Evolutionary conservation across 148 eudicot genomes (phyloP), one percentile per base, ranked within the genome.

Genomic region (Salicornia ramosissima): DNA sequence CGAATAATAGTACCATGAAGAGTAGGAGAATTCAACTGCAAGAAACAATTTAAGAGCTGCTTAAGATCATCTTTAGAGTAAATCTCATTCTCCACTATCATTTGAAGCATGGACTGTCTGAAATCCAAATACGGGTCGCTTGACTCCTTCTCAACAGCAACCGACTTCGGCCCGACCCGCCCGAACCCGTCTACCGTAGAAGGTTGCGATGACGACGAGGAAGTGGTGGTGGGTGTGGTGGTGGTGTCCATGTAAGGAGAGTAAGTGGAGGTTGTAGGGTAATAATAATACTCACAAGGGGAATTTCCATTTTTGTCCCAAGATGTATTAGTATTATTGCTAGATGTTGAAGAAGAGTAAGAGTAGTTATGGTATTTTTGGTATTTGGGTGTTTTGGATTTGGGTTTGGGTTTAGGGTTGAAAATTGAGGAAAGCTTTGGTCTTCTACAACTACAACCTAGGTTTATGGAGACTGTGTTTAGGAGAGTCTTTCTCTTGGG

Each of bases 141-240:
- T 5, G 98, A 94, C 25, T 90, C 97, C 57, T 94, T 90, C 80
- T 94, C 96, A n/a, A 94, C 87, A 8, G 97, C 98, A 45, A 94
- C 78, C 25, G 92, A 84, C 67, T 85, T 80, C 30, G 88, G 85
- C 46, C 87, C 83, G 49, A 86, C 70, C 52, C 83, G 71, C 0
- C 91, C 90, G 73, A 77, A 82, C 33, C 86, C 86, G 64, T 83
- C 88, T 0, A 47, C 66, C 10, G n/a, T 22, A 6, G 71, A 58
- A 2, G 74, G 39, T n/a, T 33, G 15, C 16, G 70, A 54, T 2
- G 47, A 10, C 18, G 82, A 70, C 8, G 64, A 74, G 65, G 70
- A 69, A 10, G 83, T 58, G 54, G 68, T 71, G 24, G 81, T 53
- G 31, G 83, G 64, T 52, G 68, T 71, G 24, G 81, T 53, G 31